phyloP scores from a whole-genome alignment of 2,329 filamentous ascomycete species.

The Talaromyces sp. region DNA sequence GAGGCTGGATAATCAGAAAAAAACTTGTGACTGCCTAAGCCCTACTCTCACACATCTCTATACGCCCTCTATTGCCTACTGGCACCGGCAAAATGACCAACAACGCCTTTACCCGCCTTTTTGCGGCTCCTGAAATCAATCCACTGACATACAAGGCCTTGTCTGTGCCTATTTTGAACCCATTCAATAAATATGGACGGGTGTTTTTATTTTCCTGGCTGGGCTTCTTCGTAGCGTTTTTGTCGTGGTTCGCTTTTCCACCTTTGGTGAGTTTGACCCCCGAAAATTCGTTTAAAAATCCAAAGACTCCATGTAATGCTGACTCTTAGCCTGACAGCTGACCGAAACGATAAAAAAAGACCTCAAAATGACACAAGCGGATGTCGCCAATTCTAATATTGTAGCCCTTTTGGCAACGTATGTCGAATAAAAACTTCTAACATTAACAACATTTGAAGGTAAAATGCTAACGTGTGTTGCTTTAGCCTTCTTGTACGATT shows the following conservation, averaged over 20 bases:
- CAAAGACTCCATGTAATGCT: neutral
- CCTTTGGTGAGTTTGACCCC: slow-evolving; percentile 56
- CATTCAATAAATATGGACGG: slow-evolving; percentile 70
- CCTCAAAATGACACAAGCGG: slow-evolving; percentile 60
- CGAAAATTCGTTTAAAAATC: neutral
- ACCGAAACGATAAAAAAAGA: slow-evolving; percentile 75
- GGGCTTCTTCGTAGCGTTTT: slow-evolving; percentile 81
- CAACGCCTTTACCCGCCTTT: slow-evolving; percentile 22
- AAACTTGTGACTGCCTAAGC: neutral
- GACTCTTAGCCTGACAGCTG: slow-evolving; percentile 37
- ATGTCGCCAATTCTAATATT: slow-evolving; percentile 88
- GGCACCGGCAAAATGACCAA: slow-evolving; percentile 14
- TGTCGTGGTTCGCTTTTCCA: slow-evolving; percentile 87
- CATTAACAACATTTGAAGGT: neutral
- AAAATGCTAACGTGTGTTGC: neutral
- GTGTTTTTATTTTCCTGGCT: slow-evolving; percentile 89
- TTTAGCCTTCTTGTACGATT: slow-evolving; percentile 65
- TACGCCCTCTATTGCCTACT: neutral
- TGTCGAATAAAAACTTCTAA: slow-evolving; percentile 17
- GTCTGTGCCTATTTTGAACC: slow-evolving; percentile 73
- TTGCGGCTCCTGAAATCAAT: slow-evolving; percentile 64
- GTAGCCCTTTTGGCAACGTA: slow-evolving; percentile 68
- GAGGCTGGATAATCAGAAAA: neutral
- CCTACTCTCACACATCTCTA: neutral
- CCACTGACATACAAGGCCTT: slow-evolving; percentile 77